Evolutionary conservation across 495 filamentous ascomycete species (phyloP).

Genomic region (Penicillium dipodomyicola): DNA sequence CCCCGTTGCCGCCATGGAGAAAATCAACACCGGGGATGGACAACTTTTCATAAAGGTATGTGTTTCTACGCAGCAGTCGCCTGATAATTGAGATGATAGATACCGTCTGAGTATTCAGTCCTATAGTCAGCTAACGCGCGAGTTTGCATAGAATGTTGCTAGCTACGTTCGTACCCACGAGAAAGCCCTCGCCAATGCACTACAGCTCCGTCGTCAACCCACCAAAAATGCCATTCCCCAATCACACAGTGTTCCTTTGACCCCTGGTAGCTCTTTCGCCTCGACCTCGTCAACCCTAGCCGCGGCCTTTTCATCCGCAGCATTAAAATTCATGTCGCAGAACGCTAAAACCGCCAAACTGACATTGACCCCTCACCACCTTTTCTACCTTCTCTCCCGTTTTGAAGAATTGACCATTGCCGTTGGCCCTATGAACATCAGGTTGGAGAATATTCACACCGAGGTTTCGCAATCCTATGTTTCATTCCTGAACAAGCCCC

Average conservation of each 20-base stretch:
- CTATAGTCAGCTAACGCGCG: constrained; percentile 13
- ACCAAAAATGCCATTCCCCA: constrained; percentile 56
- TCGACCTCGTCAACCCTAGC: constrained; percentile 72
- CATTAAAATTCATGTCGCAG: constrained; percentile 78
- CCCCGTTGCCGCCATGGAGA: constrained; percentile 45
- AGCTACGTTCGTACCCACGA: constrained; percentile 96
- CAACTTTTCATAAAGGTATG: constrained; percentile 82
- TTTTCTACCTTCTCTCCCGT: constrained; percentile 91
- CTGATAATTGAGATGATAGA: background rate
- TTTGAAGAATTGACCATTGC: constrained; percentile 89
- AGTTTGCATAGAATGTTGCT: constrained; percentile 70
- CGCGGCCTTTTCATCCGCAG: constrained; percentile 79
- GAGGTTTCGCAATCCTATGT: constrained; percentile 87
- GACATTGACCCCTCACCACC: constrained; percentile 92
- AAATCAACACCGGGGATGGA: constrained; percentile 73
- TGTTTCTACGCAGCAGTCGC: background rate
- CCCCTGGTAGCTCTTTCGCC: constrained; percentile 57
- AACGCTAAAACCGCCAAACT: constrained; percentile 85
- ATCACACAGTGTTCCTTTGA: constrained; percentile 45
- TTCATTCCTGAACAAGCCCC: constrained; percentile 81
- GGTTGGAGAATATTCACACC: constrained; percentile 90
- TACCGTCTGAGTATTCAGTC: background rate
- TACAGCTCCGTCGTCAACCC: constrained; percentile 74
- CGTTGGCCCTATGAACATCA: constrained; percentile 93
- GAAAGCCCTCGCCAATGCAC: constrained; percentile 92